Evolutionary conservation across 345 rosid species (phyloP), one percentile per base, ranked within the genome.

Genomic region (Hirschfeldia incana): DNA sequence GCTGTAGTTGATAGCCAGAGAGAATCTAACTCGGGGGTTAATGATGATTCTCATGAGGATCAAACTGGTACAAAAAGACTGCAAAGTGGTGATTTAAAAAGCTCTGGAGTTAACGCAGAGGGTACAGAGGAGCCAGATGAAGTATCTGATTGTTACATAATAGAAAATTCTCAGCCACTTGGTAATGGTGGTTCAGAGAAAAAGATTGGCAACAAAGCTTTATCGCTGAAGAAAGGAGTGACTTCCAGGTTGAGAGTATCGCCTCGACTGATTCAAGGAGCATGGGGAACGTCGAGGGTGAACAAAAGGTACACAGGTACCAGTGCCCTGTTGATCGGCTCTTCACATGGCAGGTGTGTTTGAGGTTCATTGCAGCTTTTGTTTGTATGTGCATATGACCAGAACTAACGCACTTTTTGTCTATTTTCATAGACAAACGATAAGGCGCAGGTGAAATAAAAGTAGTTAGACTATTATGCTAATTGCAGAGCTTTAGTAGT

Each of bases 331-430:
- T 34, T 36, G 80, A 62, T 77, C 5, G 59, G 64, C 32, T 69
- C 75, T 33, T 8, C 29, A 69, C 63, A 61, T 33, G 26, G 44
- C 27, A 5, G 62, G 28, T 61, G 32, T 72, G 63, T 58, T 30
- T 72, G 63, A 72, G 37, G 53, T n/a, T 55, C 53, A 36, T 15
- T 55, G 66, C 66, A 28, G 49, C 59, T 17, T 77, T 78, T 66
- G 53, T 30, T 44, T 51, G 8, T 58, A 21, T 58, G 81, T 72
- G 77, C 62, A 78, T 72, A 78, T 78, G 77, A 78, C 63, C 73
- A 59, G 55, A 70, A n/a, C 68, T 72, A 42, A 78, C 61, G 10
- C 68, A 29, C 17, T 37, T 58, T 58, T 57, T 30, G 49, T 34
- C 77, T n/a, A 44, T 34, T 51, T 70, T 77, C 33, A 30, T 53